These are phyloP conservation scores for Stevia rebaudiana DNA, from an alignment of 140 eudicot species.

Conservation along the genomic window DNA sequence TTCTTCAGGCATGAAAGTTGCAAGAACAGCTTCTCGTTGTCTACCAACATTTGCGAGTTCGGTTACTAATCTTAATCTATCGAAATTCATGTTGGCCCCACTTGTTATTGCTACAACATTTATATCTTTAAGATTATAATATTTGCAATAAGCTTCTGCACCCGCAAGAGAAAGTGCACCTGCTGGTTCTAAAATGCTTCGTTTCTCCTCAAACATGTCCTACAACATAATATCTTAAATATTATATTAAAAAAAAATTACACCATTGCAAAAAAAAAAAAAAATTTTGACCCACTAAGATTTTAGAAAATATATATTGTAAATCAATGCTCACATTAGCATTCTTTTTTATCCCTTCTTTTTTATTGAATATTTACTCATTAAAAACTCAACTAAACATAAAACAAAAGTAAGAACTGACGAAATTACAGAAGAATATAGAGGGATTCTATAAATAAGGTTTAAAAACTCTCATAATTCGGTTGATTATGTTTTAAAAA, in stretches of 20 bases:
- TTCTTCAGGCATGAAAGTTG: conserved; percentile 72
- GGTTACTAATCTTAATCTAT: conserved; percentile 84
- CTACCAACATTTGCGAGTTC: conserved; percentile 90
- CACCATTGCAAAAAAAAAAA: not conserved
- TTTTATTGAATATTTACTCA: no score
- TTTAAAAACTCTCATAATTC: not conserved
- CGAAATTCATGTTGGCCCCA: conserved; percentile 95
- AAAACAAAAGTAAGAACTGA: not conserved
- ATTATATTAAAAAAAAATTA: not conserved
- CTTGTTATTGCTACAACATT: conserved; percentile 86
- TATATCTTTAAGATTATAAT: conserved; percentile 60
- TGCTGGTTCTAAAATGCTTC: conserved; percentile 90
- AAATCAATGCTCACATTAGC: not conserved
- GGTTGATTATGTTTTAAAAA: not conserved
- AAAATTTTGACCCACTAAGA: not conserved
- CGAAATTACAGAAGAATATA: not conserved
- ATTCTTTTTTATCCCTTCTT: no score
- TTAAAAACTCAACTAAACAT: not conserved
- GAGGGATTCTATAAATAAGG: not conserved
- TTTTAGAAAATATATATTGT: not conserved
- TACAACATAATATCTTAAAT: conserved; percentile 10
- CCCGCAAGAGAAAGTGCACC: conserved; percentile 97
- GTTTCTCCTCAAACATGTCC: conserved; percentile 96
- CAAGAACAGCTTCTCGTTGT: conserved; percentile 84
- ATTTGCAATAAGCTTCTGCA: conserved; percentile 93